These are phyloP conservation scores for Tulasnella sp. DNA, from an alignment of 768 basidiomycete species.

Conservation along the genomic window DNA sequence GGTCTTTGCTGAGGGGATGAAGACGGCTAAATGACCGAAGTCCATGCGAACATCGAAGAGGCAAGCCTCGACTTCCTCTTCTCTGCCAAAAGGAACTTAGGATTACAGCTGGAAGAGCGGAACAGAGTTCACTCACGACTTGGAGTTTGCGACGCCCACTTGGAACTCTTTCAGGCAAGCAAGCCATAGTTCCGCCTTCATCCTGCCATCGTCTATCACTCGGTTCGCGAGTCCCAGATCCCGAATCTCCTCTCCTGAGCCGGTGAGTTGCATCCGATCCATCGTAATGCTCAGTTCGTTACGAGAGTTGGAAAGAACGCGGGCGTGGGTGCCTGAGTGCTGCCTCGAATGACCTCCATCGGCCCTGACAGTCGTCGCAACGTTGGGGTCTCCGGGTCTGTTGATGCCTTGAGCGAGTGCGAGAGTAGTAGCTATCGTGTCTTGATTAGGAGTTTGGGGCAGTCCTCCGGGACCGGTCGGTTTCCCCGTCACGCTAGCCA, in stretches of 20 bases:
- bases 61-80: neutral
- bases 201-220: slow-evolving; percentile 14
- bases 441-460: neutral
- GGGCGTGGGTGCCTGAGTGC: neutral
- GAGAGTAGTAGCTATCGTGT: slow-evolving; percentile 3
- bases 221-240: slow-evolving; percentile 10
- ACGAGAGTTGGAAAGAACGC: slow-evolving; percentile 12
- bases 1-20: slow-evolving; percentile 36
- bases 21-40: slow-evolving; percentile 41
- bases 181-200: slow-evolving; percentile 14
- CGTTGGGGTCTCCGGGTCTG: neutral
- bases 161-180: slow-evolving; percentile 22
- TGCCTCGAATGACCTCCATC: neutral
- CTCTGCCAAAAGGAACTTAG: neutral
- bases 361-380: neutral
- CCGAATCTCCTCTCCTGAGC: slow-evolving; percentile 28
- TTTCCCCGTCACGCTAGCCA: neutral
- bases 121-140: neutral
- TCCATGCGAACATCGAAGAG: slow-evolving; percentile 16
- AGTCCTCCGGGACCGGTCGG: neutral
- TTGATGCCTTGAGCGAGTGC: slow-evolving; percentile 3
- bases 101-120: neutral
- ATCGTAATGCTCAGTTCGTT: slow-evolving; percentile 40
- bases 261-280: slow-evolving; percentile 58
- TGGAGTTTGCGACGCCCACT: neutral